phyloP scores from a whole-genome alignment of 2,329 filamentous ascomycete species.

The Talaromyces sp. region DNA sequence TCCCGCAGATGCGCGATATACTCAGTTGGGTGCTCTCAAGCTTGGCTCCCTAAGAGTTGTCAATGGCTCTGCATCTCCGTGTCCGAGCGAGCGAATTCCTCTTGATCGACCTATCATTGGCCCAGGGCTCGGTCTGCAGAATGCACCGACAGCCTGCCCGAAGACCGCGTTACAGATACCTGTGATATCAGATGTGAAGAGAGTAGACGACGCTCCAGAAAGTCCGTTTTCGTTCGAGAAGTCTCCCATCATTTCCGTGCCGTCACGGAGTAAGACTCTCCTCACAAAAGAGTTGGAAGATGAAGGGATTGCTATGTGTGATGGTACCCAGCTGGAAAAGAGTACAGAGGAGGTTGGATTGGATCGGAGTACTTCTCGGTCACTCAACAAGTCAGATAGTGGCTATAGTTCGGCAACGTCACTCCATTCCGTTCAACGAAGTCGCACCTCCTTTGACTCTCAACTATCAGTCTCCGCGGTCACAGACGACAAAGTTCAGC shows the following conservation, averaged over 20 bases:
- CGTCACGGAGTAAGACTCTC: constrained; percentile 8
- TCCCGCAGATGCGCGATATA: constrained; percentile 38
- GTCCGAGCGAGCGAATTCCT: constrained; percentile 37
- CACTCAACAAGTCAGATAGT: constrained; percentile 39
- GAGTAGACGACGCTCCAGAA: constrained; percentile 28
- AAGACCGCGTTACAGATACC: constrained; percentile 17
- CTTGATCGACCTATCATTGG: constrained; percentile 16
- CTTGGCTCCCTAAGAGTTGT: constrained; percentile 44
- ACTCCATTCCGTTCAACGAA: constrained; percentile 30
- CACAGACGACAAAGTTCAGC: constrained; percentile 15
- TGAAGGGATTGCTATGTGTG: constrained; percentile 24
- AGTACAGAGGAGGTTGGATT: constrained; percentile 9
- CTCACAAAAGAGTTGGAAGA: constrained; percentile 25
- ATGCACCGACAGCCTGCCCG: constrained; percentile 10
- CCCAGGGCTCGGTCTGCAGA: constrained; percentile 19
- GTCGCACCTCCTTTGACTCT: constrained; percentile 30
- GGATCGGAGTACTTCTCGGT: constrained; percentile 23
- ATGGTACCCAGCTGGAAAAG: constrained; percentile 20
- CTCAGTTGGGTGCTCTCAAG: constrained; percentile 45
- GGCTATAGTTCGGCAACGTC: constrained; percentile 44
- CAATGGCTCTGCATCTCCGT: constrained; percentile 42
- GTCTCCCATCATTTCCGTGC: constrained; percentile 28
- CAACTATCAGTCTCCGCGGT: constrained; percentile 25
- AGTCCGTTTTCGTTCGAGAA: constrained; percentile 41
- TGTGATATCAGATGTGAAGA: constrained; percentile 14